A percentile compares a stretch with the other conserved stretches of the same genome.
These are phyloP conservation scores for Myxozyma melibiosi DNA, from an alignment of 805 yeast species.

Conservation along the genomic window DNA sequence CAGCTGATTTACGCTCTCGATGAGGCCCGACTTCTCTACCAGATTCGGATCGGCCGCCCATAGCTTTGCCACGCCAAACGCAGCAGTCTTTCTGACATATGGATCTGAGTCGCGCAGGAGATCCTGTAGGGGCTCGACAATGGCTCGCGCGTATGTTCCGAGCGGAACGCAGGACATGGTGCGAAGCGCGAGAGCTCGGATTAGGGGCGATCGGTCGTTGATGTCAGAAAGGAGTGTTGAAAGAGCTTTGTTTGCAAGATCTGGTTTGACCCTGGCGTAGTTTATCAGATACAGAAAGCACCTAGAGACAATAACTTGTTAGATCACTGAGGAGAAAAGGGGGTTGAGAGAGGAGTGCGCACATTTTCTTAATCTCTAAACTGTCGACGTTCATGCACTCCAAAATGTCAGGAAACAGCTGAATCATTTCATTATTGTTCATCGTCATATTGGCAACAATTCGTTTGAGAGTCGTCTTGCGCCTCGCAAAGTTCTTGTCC, in stretches of 20 bases:
- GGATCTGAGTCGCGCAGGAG: slow-evolving; percentile 55
- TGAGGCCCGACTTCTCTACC: slow-evolving; percentile 49
- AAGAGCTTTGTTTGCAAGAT: slow-evolving; percentile 57
- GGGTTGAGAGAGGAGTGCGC: background rate
- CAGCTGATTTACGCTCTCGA: slow-evolving; percentile 53
- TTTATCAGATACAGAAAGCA: slow-evolving; percentile 67
- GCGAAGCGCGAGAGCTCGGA: slow-evolving; percentile 64
- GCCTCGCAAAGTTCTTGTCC: slow-evolving; percentile 42
- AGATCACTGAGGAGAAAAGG: too few relatives aligned
- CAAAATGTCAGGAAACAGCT: slow-evolving; percentile 66
- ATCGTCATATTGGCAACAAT: slow-evolving; percentile 81
- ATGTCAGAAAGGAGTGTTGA: slow-evolving; percentile 59
- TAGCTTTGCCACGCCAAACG: slow-evolving; percentile 66
- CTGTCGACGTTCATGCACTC: slow-evolving; percentile 54
- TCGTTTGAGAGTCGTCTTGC: slow-evolving; percentile 62
- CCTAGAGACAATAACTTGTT: slow-evolving; percentile 4
- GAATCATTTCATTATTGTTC: slow-evolving; percentile 75
- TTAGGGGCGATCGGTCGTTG: slow-evolving; percentile 50
- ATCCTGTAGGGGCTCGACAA: slow-evolving; percentile 44
- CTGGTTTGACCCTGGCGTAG: slow-evolving; percentile 62
- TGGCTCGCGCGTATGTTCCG: slow-evolving; percentile 52
- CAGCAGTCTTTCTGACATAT: slow-evolving; percentile 68
- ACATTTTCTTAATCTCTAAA: slow-evolving; percentile 66
- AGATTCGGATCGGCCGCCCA: slow-evolving; percentile 57
- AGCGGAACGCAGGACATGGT: slow-evolving; percentile 64